These are phyloP conservation scores for Aureobasidium vineae DNA, from an alignment of 2,329 filamentous ascomycete species.

Conservation along the genomic window DNA sequence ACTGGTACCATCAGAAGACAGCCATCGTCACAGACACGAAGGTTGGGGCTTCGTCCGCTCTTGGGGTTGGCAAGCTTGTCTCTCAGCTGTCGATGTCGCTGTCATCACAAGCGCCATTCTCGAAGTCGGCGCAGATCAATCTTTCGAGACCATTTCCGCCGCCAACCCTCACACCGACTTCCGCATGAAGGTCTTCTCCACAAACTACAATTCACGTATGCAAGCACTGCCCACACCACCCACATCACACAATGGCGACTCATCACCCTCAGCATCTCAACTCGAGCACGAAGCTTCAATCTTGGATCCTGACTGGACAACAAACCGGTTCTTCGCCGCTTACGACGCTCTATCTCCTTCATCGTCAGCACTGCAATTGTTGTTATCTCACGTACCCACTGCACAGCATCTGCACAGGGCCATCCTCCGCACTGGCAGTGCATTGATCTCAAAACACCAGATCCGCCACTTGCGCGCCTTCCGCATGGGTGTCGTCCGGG, in stretches of 20 bases:
- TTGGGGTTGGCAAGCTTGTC: slow-evolving; percentile 95
- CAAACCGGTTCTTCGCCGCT: slow-evolving; percentile 57
- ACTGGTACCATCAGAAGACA: slow-evolving; percentile 75
- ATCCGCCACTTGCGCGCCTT: slow-evolving; percentile 91
- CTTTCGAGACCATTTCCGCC: slow-evolving; percentile 25
- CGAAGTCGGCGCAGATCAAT: slow-evolving; percentile 66
- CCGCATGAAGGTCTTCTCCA: slow-evolving; percentile 22
- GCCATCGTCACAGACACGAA: slow-evolving; percentile 68
- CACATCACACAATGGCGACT: slow-evolving; percentile 35
- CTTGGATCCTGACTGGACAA: slow-evolving; percentile 47
- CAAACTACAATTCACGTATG: slow-evolving; percentile 34
- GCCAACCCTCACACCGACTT: slow-evolving; percentile 27
- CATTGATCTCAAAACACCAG: slow-evolving; percentile 87
- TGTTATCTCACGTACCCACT: slow-evolving; percentile 72
- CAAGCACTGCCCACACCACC: slow-evolving; percentile 38
- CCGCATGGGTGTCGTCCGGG: slow-evolving; percentile 92
- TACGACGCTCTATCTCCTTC: slow-evolving; percentile 56
- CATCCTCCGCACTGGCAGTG: slow-evolving; percentile 89
- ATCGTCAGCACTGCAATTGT: slow-evolving; percentile 63
- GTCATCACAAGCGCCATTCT: slow-evolving; percentile 88
- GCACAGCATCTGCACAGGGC: slow-evolving; percentile 89
- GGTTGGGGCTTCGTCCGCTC: slow-evolving; percentile 96
- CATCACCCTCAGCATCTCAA: slow-evolving; percentile 30
- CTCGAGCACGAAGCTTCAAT: slow-evolving; percentile 32
- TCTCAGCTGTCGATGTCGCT: slow-evolving; percentile 92